Conservation (phyloP, 345 rosid genomes). For the Syzygium oleosum region DNA sequence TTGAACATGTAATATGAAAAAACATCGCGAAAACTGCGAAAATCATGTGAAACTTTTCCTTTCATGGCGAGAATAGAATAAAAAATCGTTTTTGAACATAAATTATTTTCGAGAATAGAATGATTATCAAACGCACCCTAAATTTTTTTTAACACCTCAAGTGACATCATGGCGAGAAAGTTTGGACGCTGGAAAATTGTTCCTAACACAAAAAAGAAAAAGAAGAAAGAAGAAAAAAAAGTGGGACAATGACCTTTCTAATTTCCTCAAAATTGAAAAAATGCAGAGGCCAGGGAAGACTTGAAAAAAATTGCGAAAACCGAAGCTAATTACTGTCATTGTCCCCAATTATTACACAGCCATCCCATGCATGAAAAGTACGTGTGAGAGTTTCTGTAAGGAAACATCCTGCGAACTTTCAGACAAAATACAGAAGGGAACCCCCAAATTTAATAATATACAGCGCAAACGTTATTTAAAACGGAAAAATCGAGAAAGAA, state of each 20-base stretch:
- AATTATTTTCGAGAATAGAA: no score
- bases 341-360: neutral
- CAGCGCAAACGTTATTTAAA: neutral
- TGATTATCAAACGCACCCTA: no score
- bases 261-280: neutral
- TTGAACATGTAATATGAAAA: neutral
- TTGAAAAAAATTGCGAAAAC: neutral
- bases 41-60: neutral
- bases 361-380: neutral
- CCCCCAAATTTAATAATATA: neutral
- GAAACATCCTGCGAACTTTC: neutral
- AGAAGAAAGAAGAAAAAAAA: neutral
- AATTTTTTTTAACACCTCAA: neutral
- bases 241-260: neutral
- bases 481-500: neutral
- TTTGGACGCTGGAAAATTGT: neutral
- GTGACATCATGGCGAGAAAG: neutral
- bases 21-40: neutral
- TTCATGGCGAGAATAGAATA: neutral
- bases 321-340: neutral
- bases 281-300: neutral
- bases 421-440: neutral
- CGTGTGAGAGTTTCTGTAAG: neutral
- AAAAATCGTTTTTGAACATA: no score
- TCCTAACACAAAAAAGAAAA: neutral